phyloP scores from a whole-genome alignment of 1,284 basidiomycete species.

The Fomes fomentarius region DNA sequence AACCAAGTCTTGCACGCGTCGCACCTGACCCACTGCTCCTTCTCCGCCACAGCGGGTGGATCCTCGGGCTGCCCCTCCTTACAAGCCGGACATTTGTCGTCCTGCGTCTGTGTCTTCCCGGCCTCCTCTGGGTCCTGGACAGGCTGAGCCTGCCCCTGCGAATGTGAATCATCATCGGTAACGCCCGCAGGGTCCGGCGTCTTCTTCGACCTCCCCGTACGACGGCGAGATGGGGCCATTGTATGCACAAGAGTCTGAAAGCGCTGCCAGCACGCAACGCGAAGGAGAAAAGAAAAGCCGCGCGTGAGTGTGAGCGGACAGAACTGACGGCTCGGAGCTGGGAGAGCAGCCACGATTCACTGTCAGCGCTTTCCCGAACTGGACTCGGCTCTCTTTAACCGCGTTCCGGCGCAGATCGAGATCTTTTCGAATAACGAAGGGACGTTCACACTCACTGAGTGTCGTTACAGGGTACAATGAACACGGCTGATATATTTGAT shows the following conservation, averaged over 20 bases:
- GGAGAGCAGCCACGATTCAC: constrained; percentile 9
- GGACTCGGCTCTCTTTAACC: no score
- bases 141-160: constrained; percentile 3
- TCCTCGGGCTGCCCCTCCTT: constrained; percentile 8
- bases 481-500: no score
- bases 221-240: constrained; percentile 32
- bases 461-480: no score
- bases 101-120: constrained; percentile 14
- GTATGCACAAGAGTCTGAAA: not conserved
- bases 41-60: constrained; percentile 38
- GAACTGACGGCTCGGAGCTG: constrained; percentile 5
- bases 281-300: not conserved
- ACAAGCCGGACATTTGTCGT: constrained; percentile 32
- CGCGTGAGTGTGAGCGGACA: constrained; percentile 2
- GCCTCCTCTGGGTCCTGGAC: constrained; percentile 13
- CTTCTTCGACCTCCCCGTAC: constrained; percentile 26
- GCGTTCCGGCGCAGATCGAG: no score
- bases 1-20: constrained; percentile 81
- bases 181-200: constrained; percentile 28
- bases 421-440: no score
- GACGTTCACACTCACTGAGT: no score
- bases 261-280: not conserved
- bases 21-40: constrained; percentile 76
- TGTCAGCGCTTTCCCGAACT: no score
- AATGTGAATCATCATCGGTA: constrained; percentile 21